Percentiles rank a stretch among this genome's conserved stretches.
Evolutionary conservation across 768 basidiomycete genomes (phyloP).

Genomic region (Kwoniella mangroviensis): DNA sequence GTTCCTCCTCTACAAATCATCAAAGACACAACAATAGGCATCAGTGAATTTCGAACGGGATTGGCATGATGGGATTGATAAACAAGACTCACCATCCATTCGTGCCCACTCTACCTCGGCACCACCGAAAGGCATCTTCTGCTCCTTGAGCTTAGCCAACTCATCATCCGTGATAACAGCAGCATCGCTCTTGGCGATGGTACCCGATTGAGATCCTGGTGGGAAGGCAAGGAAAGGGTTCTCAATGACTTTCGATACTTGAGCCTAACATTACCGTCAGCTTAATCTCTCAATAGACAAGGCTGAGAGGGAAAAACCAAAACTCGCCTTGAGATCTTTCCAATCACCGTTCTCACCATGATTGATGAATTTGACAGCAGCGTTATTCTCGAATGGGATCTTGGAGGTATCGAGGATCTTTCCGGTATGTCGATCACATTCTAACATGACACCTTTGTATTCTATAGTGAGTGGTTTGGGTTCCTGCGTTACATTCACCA

Average conservation of each 20-base stretch:
- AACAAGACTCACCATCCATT: conserved; percentile 42
- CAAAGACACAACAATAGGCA: too few relatives aligned
- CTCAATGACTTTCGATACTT: conserved; percentile 42
- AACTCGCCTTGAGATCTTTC: conserved; percentile 58
- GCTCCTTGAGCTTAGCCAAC: conserved; percentile 47
- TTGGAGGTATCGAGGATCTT: conserved; percentile 45
- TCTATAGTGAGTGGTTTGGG: conserved; percentile 40
- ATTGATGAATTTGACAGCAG: conserved; percentile 54
- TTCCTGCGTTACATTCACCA: too few relatives aligned
- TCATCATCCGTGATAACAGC: conserved; percentile 50
- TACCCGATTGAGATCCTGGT: conserved; percentile 50
- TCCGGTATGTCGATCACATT: conserved; percentile 48
- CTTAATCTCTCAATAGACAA: neutral
- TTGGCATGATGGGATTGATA: neutral
- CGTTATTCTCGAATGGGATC: conserved; percentile 45
- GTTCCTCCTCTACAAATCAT: conserved; percentile 45
- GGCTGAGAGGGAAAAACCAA: neutral
- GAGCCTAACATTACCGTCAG: conserved; percentile 26
- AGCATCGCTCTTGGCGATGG: conserved; percentile 48
- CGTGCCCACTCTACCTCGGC: conserved; percentile 45
- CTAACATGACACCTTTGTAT: conserved; percentile 53
- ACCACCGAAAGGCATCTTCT: conserved; percentile 52
- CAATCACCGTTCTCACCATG: conserved; percentile 56
- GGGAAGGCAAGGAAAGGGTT: conserved; percentile 57
- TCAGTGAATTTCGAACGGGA: too few relatives aligned